Evolutionary conservation across 495 filamentous ascomycete species (phyloP).

Genomic region (Trichoderma reesei): DNA sequence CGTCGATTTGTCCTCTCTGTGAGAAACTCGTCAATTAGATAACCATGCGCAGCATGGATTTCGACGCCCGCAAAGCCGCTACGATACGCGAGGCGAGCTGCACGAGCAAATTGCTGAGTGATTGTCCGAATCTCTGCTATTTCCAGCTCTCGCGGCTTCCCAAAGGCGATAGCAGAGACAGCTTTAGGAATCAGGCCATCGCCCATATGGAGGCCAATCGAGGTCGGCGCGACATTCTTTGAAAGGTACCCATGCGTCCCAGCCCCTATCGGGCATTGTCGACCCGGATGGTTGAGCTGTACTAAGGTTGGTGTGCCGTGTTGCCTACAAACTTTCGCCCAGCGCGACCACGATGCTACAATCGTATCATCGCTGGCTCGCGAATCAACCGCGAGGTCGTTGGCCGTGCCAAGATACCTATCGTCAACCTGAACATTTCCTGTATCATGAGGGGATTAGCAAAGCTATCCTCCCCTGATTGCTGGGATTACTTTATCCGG

Average conservation of each 20-base stretch:
- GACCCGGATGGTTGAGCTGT: slow-evolving; percentile 50
- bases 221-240: slow-evolving; percentile 30
- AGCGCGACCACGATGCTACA: slow-evolving; percentile 33
- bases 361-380: slow-evolving; percentile 6
- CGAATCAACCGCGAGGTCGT: slow-evolving; percentile 25
- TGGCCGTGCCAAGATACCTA: slow-evolving; percentile 34
- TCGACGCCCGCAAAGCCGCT: slow-evolving; percentile 72
- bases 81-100: slow-evolving; percentile 34
- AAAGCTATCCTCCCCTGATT: too few relatives aligned
- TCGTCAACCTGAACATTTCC: slow-evolving; percentile 49
- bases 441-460: too few relatives aligned
- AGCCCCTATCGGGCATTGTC: slow-evolving; percentile 36
- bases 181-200: slow-evolving; percentile 25
- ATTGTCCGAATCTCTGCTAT: slow-evolving; percentile 47
- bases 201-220: not conserved
- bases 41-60: slow-evolving; percentile 63
- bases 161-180: slow-evolving; percentile 46
- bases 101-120: slow-evolving; percentile 41
- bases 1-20: slow-evolving; percentile 52
- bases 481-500: too few relatives aligned
- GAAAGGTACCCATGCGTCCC: not conserved
- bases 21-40: slow-evolving; percentile 62
- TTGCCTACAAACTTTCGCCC: slow-evolving; percentile 35
- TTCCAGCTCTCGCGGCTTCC: slow-evolving; percentile 43
- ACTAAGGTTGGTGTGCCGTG: slow-evolving; percentile 41